Evolutionary conservation across 805 yeast species (phyloP).

Genomic region (Blastobotrys muscicola): DNA sequence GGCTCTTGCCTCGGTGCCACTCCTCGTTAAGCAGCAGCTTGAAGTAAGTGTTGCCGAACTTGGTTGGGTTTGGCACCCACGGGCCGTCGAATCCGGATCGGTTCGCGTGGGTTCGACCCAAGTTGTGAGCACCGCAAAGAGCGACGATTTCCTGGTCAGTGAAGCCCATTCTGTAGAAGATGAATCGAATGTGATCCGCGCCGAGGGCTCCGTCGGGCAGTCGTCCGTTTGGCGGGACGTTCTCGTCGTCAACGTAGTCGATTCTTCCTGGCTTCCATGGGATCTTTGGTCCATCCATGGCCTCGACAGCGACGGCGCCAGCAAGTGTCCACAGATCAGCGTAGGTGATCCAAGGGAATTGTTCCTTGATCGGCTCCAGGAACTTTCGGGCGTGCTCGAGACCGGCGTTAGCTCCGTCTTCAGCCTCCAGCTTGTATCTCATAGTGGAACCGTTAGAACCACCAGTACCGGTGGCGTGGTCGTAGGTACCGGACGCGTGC

Average conservation of each 20-base stretch:
- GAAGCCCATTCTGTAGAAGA: slow-evolving; percentile 53
- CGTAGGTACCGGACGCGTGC: slow-evolving; percentile 80
- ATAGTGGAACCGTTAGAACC: slow-evolving; percentile 51
- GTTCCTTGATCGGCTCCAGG: slow-evolving; percentile 43
- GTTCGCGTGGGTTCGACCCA: slow-evolving; percentile 53
- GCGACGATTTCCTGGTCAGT: slow-evolving; percentile 55
- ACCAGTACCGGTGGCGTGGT: slow-evolving; percentile 40
- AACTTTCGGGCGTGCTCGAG: slow-evolving; percentile 46
- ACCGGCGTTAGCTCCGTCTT: slow-evolving; percentile 39
- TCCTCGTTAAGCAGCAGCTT: slow-evolving; percentile 44
- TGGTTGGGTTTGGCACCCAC: slow-evolving; percentile 77
- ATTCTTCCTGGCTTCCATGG: slow-evolving; percentile 70
- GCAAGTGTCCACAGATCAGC: slow-evolving; percentile 67
- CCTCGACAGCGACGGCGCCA: slow-evolving; percentile 58
- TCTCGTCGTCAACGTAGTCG: slow-evolving; percentile 45
- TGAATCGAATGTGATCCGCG: slow-evolving; percentile 42
- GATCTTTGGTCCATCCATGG: slow-evolving; percentile 56
- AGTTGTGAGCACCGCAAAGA: slow-evolving; percentile 50
- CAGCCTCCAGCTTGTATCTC: slow-evolving; percentile 38
- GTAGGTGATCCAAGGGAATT: slow-evolving; percentile 52
- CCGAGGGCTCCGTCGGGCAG: slow-evolving; percentile 52
- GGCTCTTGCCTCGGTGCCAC: slow-evolving; percentile 38
- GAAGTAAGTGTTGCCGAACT: slow-evolving; percentile 67
- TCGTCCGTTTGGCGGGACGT: slow-evolving; percentile 54
- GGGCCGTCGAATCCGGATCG: slow-evolving; percentile 81